These are phyloP conservation scores for Zea mays DNA, from an alignment of 176 grass and related monocot species.

Conservation along the genomic window DNA sequence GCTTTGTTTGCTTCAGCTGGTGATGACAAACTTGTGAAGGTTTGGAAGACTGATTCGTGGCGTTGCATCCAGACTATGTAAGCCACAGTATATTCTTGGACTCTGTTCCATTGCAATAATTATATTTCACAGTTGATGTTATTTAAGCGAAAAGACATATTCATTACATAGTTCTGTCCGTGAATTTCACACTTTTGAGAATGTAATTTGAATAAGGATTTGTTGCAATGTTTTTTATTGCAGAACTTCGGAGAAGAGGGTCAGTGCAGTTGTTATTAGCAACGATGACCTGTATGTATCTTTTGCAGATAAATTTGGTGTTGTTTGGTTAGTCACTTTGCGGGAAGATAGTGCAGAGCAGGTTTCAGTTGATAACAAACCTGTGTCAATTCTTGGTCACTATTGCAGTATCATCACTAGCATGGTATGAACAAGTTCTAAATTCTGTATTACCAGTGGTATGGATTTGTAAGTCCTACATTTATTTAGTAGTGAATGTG, in stretches of 20 bases:
- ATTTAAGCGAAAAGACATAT: slow-evolving; percentile 1
- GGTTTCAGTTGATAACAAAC: slow-evolving; percentile 48
- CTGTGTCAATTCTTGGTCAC: slow-evolving; percentile 76
- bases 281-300: slow-evolving; percentile 52
- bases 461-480: slow-evolving; percentile 4
- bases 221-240: slow-evolving; percentile 34
- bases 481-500: not conserved
- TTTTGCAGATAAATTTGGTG: slow-evolving; percentile 94
- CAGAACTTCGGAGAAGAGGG: slow-evolving; percentile 85
- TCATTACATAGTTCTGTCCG: not conserved
- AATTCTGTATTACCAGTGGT: not conserved
- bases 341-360: slow-evolving; percentile 37
- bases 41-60: slow-evolving; percentile 79
- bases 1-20: slow-evolving; percentile 70
- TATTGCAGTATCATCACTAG: slow-evolving; percentile 96
- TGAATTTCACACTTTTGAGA: not conserved
- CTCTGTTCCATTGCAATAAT: not conserved
- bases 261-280: slow-evolving; percentile 77
- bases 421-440: slow-evolving; percentile 55
- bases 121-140: not conserved
- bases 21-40: slow-evolving; percentile 86
- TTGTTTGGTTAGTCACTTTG: slow-evolving; percentile 65
- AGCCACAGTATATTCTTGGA: not conserved
- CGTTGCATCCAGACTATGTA: slow-evolving; percentile 68
- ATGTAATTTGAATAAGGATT: slow-evolving; percentile 3